These are phyloP conservation scores for Eucalyptus marginata DNA, from an alignment of 345 rosid genomes.

Conservation along the genomic window DNA sequence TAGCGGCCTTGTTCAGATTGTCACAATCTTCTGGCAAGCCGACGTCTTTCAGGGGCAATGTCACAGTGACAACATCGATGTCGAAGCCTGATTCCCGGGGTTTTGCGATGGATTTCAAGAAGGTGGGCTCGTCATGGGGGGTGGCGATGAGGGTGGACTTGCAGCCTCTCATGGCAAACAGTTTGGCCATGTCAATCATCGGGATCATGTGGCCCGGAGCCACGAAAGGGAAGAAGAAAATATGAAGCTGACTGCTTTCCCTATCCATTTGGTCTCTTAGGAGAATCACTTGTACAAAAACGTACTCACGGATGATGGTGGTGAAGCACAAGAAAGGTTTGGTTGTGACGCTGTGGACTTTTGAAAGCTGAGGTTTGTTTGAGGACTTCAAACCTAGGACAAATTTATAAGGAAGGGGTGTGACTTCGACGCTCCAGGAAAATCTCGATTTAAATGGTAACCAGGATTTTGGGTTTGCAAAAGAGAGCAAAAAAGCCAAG, in stretches of 20 bases:
- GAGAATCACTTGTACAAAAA: background rate
- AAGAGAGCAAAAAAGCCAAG: background rate
- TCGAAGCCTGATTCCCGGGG: background rate
- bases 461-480: background rate
- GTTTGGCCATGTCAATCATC: background rate
- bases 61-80: background rate
- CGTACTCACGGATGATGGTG: background rate
- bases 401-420: background rate
- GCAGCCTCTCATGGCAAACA: background rate
- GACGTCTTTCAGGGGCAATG: constrained; percentile 5
- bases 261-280: background rate
- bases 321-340: background rate
- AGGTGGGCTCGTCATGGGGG: background rate
- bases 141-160: constrained; percentile 10
- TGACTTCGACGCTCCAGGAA: background rate
- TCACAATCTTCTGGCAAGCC: constrained; percentile 14
- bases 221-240: constrained; percentile 26
- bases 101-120: background rate
- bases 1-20: background rate
- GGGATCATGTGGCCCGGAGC: background rate
- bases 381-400: background rate
- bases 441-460: background rate
- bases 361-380: background rate
- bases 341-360: background rate
- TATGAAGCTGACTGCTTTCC: constrained; percentile 1